Percentiles rank a stretch among this genome's conserved stretches.
Evolutionary conservation across 2,329 filamentous ascomycete species (phyloP).

Genomic region (Fusarium sp.): DNA sequence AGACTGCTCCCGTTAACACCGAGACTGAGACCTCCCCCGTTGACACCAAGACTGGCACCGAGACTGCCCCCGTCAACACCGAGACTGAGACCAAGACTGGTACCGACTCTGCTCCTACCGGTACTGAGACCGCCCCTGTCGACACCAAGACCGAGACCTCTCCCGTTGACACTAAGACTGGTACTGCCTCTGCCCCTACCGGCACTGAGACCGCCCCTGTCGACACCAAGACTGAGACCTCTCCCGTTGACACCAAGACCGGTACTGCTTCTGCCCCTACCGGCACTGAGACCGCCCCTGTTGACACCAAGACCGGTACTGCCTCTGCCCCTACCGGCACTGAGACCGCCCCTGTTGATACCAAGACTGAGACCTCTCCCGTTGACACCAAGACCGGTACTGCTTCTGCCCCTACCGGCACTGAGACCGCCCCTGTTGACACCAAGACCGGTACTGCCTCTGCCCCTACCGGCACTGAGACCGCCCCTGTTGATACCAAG

Average conservation of each 20-base stretch:
- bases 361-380: constrained; percentile 6
- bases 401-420: background rate
- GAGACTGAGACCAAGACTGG: background rate
- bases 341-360: background rate
- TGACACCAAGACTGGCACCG: background rate
- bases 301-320: background rate
- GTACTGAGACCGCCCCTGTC: background rate
- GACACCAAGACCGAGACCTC: constrained; percentile 12
- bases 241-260: background rate
- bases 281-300: background rate
- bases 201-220: background rate
- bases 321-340: background rate
- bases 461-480: background rate
- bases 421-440: background rate
- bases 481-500: background rate
- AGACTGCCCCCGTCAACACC: constrained; percentile 1
- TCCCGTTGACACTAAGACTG: background rate
- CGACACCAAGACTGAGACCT: background rate
- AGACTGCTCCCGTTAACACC: background rate
- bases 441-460: background rate
- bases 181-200: background rate
- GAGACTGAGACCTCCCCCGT: background rate
- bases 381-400: constrained; percentile 5
- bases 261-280: background rate
- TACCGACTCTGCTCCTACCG: constrained; percentile 9